Evolutionary conservation across 192 early-diverging fungal species (phyloP), one percentile per base, ranked within the genome.

Genomic region (Rhizophagus clarus): DNA sequence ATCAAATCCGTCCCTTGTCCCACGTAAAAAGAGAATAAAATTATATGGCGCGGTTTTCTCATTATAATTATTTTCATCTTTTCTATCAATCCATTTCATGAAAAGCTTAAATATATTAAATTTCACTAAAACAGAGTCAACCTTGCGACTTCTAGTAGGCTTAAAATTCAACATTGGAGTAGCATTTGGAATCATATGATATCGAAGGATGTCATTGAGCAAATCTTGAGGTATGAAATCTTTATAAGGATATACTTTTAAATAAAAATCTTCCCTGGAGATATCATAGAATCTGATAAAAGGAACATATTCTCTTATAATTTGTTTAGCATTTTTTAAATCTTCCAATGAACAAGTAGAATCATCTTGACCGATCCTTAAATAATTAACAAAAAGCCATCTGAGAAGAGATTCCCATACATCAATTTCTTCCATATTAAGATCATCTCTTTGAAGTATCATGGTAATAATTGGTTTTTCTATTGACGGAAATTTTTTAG

Each of bases 161-260:
- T 56, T 56, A 1, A 56, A 56, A 20, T 56, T 56, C 5, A 56
- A 6, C 51, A 22, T 56, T 56, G 51, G 51, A 56, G 6, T 56
- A 7, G 51, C 22, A 56, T 56, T 22, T 56, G 67, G 67, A 34
- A 37, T 29, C 28, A 37, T 37, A 69, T 69, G 34, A 69, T 22
- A 69, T 37, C 67, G 22, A 1, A 69, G 15, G 2, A 69, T 29
- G 17, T 69, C 28, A 3, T 69, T n/a, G 6, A 34, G 34, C 29
- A 69, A 69, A 37, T 69, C 67, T 28, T 32, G 67, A 29, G 67
- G 67, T 22, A 69, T 15, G 14, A 69, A 7, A 29, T 29, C 28
- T 22, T 26, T 69, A 69, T 69, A 69, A 2, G 67, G 67, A 29
- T 37, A 69, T 37, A 69, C 67, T 37, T 69, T 69, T 69, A 34